phyloP scores from a whole-genome alignment of 2,329 filamentous ascomycete species.

The Pestalotiopsis sp. region DNA sequence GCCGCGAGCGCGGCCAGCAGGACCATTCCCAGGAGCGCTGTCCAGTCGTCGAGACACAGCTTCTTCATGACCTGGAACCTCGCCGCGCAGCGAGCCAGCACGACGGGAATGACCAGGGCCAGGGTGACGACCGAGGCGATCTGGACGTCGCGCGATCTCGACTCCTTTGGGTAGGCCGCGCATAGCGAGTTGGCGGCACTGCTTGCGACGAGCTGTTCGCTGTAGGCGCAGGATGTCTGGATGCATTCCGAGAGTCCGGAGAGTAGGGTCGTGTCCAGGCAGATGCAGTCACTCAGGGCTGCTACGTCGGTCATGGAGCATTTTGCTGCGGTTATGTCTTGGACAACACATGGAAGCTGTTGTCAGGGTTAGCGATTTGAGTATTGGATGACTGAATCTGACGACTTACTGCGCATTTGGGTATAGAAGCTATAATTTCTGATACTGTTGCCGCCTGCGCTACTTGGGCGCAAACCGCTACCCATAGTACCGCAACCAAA shows the following conservation, averaged over 20 bases:
- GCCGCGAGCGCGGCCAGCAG: not conserved
- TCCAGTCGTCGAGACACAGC: slow-evolving; percentile 3
- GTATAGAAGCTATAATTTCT: not conserved
- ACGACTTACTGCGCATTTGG: not conserved
- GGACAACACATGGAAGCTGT: not conserved
- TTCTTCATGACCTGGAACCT: not conserved
- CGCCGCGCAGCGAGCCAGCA: not conserved
- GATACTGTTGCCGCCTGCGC: not conserved
- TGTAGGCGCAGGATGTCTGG: not conserved
- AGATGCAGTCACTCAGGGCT: not conserved
- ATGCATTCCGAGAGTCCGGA: not conserved
- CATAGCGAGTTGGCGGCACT: not conserved
- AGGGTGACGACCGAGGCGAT: not conserved
- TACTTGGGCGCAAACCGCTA: not conserved
- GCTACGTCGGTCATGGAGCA: not conserved
- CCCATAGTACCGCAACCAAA: not conserved
- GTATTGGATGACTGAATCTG: not conserved
- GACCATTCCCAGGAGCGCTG: not conserved
- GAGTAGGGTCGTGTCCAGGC: not conserved
- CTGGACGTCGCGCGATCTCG: not conserved
- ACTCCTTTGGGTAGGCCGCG: not conserved
- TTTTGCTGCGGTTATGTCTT: not conserved
- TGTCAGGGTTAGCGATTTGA: not conserved
- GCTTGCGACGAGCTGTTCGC: not conserved
- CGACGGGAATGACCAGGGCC: not conserved